A percentile compares a stretch with the other conserved stretches of the same genome.
Evolutionary conservation across 331 rosid species (phyloP).

Genomic region (Malus hybrid): DNA sequence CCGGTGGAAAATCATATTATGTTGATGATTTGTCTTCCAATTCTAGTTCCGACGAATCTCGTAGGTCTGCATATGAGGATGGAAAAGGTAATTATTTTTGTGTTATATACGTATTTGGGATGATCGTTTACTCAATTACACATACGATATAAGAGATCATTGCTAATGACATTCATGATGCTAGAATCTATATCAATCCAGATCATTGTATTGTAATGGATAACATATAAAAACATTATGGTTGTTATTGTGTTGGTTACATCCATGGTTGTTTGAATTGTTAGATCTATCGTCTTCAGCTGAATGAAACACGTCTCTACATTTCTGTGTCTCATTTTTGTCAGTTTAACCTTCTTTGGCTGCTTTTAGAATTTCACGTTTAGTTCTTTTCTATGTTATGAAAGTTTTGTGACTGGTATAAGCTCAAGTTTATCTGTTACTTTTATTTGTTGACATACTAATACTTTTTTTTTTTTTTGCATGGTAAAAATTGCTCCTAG

Average conservation of each 20-base stretch:
- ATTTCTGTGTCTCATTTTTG: neutral
- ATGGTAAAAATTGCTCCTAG: neutral
- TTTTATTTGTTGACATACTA: neutral
- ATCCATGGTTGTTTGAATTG: neutral
- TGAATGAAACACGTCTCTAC: neutral
- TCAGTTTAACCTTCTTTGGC: neutral
- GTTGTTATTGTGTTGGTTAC: neutral
- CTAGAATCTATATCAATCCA: neutral
- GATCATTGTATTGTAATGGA: neutral
- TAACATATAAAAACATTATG: neutral
- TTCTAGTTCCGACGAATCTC: slow-evolving; percentile 12
- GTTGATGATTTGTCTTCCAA: slow-evolving; percentile 23
- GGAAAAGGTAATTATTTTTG: slow-evolving; percentile 35
- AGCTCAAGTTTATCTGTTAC: neutral
- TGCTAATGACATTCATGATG: neutral
- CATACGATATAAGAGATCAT: neutral
- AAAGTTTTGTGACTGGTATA: neutral
- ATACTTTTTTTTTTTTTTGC: neutral
- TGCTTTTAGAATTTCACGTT: neutral
- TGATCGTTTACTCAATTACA: neutral
- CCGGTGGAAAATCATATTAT: slow-evolving; percentile 14
- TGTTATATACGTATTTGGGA: neutral
- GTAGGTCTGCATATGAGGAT: slow-evolving; percentile 6
- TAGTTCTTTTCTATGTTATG: neutral
- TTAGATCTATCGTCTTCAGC: neutral